Conservation (phyloP, 2,329 filamentous ascomycete genomes). For the Alternaria longipes region DNA sequence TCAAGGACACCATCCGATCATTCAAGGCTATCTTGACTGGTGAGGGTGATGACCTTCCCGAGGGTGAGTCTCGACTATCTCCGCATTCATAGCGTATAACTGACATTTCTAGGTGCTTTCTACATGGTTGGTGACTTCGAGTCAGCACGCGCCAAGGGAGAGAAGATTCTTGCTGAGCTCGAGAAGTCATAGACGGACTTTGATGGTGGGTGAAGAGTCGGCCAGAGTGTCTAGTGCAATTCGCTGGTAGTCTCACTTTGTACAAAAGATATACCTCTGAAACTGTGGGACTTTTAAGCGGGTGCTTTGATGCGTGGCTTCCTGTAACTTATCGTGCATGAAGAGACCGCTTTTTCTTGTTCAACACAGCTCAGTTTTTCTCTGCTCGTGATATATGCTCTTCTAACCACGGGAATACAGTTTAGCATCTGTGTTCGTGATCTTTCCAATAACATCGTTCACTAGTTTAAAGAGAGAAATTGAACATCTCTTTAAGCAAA, state of each 20-base stretch:
- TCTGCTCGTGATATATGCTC: neutral
- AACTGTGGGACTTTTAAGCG: constrained; percentile 46
- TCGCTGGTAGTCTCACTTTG: constrained; percentile 48
- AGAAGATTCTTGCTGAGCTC: constrained; percentile 99
- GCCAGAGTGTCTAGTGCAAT: constrained; percentile 44
- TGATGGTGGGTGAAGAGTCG: constrained; percentile 46
- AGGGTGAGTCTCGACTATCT: constrained; percentile 67
- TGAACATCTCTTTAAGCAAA: no score
- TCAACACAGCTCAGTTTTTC: constrained; percentile 14
- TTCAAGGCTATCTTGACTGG: constrained; percentile 98
- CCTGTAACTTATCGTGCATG: constrained; percentile 53
- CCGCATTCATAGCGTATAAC: neutral
- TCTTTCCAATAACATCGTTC: neutral
- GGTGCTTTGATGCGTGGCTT: constrained; percentile 49
- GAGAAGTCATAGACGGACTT: constrained; percentile 60
- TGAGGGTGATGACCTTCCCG: constrained; percentile 94
- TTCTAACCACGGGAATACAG: neutral
- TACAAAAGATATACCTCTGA: constrained; percentile 50
- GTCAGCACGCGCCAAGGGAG: constrained; percentile 93
- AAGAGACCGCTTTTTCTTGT: constrained; percentile 47
- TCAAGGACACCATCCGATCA: constrained; percentile 96
- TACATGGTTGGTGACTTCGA: constrained; percentile 99
- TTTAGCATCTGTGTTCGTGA: neutral
- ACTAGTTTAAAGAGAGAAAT: no score
- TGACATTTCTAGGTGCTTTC: constrained; percentile 67